Evolutionary conservation across 139 green algal species (phyloP), one percentile per base, ranked within the genome.

Genomic region (Picochlorum sp.): DNA sequence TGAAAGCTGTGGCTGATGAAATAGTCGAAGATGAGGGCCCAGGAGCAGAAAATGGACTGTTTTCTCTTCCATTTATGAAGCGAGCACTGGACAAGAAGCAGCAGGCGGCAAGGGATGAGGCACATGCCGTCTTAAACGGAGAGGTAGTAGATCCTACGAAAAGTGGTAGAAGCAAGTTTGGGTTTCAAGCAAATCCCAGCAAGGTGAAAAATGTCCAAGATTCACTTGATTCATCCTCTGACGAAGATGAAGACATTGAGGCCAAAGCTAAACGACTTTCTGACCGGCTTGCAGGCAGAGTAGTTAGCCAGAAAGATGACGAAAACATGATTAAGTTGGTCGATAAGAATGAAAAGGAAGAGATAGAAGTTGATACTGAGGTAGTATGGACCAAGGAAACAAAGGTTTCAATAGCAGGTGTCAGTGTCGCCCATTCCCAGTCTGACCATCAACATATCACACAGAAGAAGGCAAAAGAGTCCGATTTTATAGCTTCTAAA

Each of bases 51-150:
- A 85, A 84, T 63, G 86, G 88, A 30, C 75, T 96, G 18, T 89
- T 96, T 53, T 71, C 72, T 10, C 77, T 98, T 57, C 91, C 91
- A 20, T 98, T 98, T 77, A 96, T 97, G 89, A 58, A 70, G 40
- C 64, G 89, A 0, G 85, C 84, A 10, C 60, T 86, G 40, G 76
- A 86, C 64, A 58, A 63, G 59, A 70, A 77, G 67, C 63, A 50
- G 9, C 50, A 55, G 31, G 37, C 54, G 31, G 74, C 74, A 33
- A 28, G 67, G 22, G 41, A 54, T 20, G 61, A 70, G 26, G 77
- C 77, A 20, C 32, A 33, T 2, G 36, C 44, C n/a, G 10, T 74
- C 43, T 61, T 83, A 36, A 41, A 33, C 1, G 50, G 68, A 43
- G 10, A 68, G 30, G 67, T 65, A 24, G 36, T 29, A 1, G 57